Evolutionary conservation across 1,284 basidiomycete genomes (phyloP), one percentile per base, ranked within the genome.

Genomic region (Phellinidium pouzarii): DNA sequence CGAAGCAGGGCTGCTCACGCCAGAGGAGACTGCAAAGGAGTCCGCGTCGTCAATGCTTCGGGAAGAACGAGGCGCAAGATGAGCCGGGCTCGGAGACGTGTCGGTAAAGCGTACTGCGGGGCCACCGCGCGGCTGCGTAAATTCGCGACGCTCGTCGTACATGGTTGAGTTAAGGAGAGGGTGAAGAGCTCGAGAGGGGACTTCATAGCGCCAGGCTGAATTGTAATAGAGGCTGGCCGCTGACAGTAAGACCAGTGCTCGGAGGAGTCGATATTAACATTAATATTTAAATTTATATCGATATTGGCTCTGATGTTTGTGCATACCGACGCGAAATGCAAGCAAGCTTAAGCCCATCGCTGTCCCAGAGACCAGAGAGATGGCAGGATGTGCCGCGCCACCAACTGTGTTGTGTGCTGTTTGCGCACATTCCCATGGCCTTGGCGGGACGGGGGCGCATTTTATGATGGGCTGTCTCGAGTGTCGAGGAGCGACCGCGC

Each of bases 371-470:
- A n/a, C n/a, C n/a, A n/a, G n/a, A n/a, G n/a, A n/a, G n/a, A n/a
- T n/a, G n/a, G n/a, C n/a, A n/a, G n/a, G 20, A 44, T 4, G 8
- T 8, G 19, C 1, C 20, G 20, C 38, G 31, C 22, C 37, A 48
- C 31, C 23, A 9, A 11, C 8, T 47, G 14, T 44, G 41, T 44
- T 45, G 42, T 37, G 26, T 6, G 2, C 14, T 50, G 38, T 50
- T 50, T 44, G 50, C 37, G 20, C 8, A 27, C 11, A 29, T 51
- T 51, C 50, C 50, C 50, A 51, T 40, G 37, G 37, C 48, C 37
- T 50, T 50, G 48, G 41, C 37, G 31, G 31, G 31, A 29, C 48
- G 27, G 48, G 11, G 26, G 25, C 38, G 20, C 25, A 23, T 42
- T 25, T 29, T 25, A 20, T 25, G 23, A 25, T 26, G 22, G 22